Conservation (phyloP, 306 rosid species). For the Medicago ruthenica region DNA sequence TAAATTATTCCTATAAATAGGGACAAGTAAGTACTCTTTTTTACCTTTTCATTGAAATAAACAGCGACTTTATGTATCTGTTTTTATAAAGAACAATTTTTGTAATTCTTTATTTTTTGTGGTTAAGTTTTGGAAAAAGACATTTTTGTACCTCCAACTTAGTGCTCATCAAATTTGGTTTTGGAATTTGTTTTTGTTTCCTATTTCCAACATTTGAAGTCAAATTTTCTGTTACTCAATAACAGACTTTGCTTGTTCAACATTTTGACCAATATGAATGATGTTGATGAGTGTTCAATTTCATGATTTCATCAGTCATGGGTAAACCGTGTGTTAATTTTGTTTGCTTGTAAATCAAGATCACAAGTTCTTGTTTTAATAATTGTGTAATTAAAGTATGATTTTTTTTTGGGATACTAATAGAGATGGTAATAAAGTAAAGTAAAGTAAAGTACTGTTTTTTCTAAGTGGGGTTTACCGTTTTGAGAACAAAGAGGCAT, state of each 20-base stretch:
- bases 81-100: constrained; percentile 2
- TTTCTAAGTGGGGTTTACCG: constrained; percentile 40
- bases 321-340: neutral
- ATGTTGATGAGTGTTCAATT: neutral
- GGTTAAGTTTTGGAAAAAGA: neutral
- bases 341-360: neutral
- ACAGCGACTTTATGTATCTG: constrained; percentile 32
- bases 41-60: constrained; percentile 34
- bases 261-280: neutral
- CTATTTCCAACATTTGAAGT: constrained; percentile 38
- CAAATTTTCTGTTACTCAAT: constrained; percentile 43
- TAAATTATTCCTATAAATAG: too few relatives aligned
- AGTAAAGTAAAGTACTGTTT: neutral
- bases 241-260: constrained; percentile 13
- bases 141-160: neutral
- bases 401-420: neutral
- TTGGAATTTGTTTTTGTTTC: constrained; percentile 10
- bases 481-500: constrained; percentile 42
- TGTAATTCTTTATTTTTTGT: neutral
- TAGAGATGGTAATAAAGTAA: neutral
- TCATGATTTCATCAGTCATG: neutral
- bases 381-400: neutral
- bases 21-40: too few relatives aligned
- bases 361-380: neutral
- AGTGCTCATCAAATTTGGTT: constrained; percentile 45